Evolutionary conservation across 2,329 filamentous ascomycete genomes (phyloP).

Genomic region (Cercospora canescens): DNA sequence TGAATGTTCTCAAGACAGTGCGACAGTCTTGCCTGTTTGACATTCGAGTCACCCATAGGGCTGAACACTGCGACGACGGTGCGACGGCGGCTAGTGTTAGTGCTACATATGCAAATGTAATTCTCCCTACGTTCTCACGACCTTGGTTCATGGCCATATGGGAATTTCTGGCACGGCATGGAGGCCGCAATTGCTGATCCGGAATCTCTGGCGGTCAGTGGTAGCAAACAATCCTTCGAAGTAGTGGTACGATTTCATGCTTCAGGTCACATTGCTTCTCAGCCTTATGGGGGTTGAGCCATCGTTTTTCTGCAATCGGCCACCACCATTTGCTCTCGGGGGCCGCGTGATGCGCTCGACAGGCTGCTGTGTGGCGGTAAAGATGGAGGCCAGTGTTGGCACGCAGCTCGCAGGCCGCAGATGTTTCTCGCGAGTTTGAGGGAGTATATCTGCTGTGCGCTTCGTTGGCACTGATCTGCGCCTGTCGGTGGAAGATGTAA

Average conservation of each 20-base stretch:
- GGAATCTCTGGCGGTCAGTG: not conserved
- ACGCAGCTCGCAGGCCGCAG: not conserved
- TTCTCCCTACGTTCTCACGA: not conserved
- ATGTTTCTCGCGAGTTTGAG: not conserved
- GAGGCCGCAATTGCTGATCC: not conserved
- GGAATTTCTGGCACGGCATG: not conserved
- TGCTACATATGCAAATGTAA: not conserved
- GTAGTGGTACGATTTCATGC: not conserved
- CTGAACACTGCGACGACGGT: not conserved
- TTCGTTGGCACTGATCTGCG: not conserved
- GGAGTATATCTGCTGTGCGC: not conserved
- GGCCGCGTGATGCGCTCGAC: not conserved
- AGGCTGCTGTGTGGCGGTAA: not conserved
- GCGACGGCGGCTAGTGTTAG: not conserved
- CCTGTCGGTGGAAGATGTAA: not conserved
- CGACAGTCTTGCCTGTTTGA: not conserved
- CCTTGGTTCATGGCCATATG: not conserved
- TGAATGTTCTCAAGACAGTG: not conserved
- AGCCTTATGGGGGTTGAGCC: not conserved
- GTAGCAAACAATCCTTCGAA: not conserved
- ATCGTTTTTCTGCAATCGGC: not conserved
- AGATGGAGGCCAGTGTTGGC: not conserved
- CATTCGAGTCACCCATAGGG: not conserved
- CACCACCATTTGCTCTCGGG: not conserved
- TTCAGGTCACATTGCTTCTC: not conserved